Evolutionary conservation across 129 eudicot genomes (phyloP).

Genomic region (Artemisia argyi): DNA sequence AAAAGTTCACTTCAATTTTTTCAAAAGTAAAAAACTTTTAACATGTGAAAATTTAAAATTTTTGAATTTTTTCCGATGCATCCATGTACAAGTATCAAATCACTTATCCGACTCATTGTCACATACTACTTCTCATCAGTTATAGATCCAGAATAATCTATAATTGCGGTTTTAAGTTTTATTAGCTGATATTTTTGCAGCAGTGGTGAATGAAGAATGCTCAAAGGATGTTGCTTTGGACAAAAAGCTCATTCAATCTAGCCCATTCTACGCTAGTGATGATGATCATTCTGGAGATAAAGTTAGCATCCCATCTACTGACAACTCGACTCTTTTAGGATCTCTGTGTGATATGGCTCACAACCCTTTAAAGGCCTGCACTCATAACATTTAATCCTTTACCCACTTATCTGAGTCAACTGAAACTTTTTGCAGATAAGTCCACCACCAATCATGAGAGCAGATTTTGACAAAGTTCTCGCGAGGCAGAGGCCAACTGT

Average conservation of each 20-base stretch:
- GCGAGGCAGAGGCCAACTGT: conserved; percentile 94
- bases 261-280: conserved; percentile 7
- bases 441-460: no score
- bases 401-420: no score
- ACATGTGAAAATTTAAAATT: no score
- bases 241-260: not conserved
- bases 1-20: no score
- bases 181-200: not conserved
- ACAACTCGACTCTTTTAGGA: conserved; percentile 6
- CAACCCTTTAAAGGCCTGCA: not conserved
- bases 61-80: conserved; percentile 52
- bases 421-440: no score
- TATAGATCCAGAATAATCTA: not conserved
- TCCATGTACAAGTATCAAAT: conserved; percentile 52
- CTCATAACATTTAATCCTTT: no score
- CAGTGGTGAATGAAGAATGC: conserved; percentile 1
- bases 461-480: conserved; percentile 83
- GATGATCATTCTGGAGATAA: conserved; percentile 9
- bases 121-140: conserved; percentile 28
- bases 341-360: not conserved
- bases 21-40: no score
- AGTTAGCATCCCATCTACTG: conserved; percentile 5
- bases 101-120: conserved; percentile 52
- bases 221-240: not conserved
- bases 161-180: not conserved